Base-by-base conservation (phyloP, 148 eudicot genomes). In the Fagopyrum tataricum region DNA sequence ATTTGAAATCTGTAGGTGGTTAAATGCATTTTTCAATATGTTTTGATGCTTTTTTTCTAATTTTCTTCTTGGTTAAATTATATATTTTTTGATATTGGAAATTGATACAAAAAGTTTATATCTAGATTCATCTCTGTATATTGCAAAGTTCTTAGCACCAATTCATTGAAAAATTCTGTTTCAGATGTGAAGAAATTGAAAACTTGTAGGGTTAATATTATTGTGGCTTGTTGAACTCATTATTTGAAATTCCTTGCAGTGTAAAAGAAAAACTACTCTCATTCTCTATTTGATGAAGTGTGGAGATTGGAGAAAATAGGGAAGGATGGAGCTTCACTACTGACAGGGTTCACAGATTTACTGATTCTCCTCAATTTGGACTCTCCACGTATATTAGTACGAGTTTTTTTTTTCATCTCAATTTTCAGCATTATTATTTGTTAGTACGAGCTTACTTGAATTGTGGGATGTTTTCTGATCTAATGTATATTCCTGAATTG, bases 191-290 rank as follows among this genome's bases (percentile, higher is more conserved):
- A n/a, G n/a, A n/a, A n/a, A n/a, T n/a, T n/a, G n/a, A n/a, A n/a
- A n/a, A 37, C 18, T 11, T 6, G 14, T 31, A 1, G 10, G 9
- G 69, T 64, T 31, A 37, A 15, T 64, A 64, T 26, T 41, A 53
- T 31, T 61, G 67, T 64, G 6, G 37, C 69, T 14, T 64, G 15
- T 7, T 44, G 31, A 42, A 70, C 52, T 43, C 61, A 17, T 48
- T 74, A 52, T 46, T 31, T 72, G 74, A 67, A 17, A 17, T 74
- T 73, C 18, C 76, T 14, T 82, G 82, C 85, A 93, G 98, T 85
- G 82, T 86, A 86, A 87, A 85, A 79, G 86, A 93, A 93, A 82
- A 90, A 87, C 80, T 82, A 89, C 51, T 90, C 87, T 26, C 98
- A 97, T 40, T 76, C 79, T 72, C 71, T 89, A 48, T 72, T 58